phyloP scores from a whole-genome alignment of 108 stramenopile genomes.

The Nitzschia sp. region DNA sequence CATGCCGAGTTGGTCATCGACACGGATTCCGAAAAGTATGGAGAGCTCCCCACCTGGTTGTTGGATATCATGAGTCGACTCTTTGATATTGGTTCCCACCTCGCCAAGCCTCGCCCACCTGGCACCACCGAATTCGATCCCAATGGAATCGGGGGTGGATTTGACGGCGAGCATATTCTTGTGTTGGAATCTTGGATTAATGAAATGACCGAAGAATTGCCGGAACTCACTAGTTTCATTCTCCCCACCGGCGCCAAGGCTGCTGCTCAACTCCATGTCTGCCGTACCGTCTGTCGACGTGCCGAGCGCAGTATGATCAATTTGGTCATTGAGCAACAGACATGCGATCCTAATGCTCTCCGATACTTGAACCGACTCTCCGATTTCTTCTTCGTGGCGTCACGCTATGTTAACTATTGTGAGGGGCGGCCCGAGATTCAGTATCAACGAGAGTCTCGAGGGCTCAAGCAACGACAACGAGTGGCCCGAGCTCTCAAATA shows the following conservation, averaged over 20 bases:
- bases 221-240: conserved; percentile 79
- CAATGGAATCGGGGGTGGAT: conserved; percentile 65
- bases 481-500: conserved; percentile 20
- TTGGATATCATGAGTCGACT: conserved; percentile 79
- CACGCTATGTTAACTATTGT: conserved; percentile 71
- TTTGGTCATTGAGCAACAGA: conserved; percentile 35
- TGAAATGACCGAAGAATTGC: conserved; percentile 71
- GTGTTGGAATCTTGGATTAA: conserved; percentile 83
- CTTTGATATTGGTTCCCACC: conserved; percentile 80
- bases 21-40: conserved; percentile 31
- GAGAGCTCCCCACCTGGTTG: conserved; percentile 57
- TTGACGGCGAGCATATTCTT: conserved; percentile 52
- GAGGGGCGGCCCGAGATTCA: conserved; percentile 63
- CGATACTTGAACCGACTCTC: conserved; percentile 81
- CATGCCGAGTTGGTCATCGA: conserved; percentile 49
- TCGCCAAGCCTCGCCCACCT: conserved; percentile 59
- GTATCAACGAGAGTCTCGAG: conserved; percentile 42
- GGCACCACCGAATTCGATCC: conserved; percentile 21
- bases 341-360: conserved; percentile 68
- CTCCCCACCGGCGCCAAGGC: conserved; percentile 69
- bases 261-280: conserved; percentile 72
- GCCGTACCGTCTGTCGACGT: conserved; percentile 80
- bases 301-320: conserved; percentile 73
- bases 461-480: conserved; percentile 16
- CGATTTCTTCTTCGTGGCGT: conserved; percentile 83